These are phyloP conservation scores for Crotalaria pallida DNA, from an alignment of 306 rosid genomes.

Conservation along the genomic window DNA sequence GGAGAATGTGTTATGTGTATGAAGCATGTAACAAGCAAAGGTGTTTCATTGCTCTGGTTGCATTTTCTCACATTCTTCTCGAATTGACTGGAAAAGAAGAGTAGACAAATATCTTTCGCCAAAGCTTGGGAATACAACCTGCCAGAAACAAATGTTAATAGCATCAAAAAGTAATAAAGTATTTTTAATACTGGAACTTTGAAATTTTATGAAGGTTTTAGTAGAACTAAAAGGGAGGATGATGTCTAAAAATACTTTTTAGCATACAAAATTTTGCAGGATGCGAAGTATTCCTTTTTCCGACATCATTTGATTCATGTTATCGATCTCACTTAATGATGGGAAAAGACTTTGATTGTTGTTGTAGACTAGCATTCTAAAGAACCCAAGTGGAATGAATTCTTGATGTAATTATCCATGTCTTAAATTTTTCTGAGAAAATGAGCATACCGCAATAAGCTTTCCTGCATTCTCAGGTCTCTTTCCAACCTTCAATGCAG, in stretches of 20 bases:
- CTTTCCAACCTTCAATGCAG: constrained; percentile 85
- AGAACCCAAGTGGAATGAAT: too few species aligned
- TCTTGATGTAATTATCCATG: too few species aligned
- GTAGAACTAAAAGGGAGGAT: neutral
- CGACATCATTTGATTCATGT: too few species aligned
- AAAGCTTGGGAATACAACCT: constrained; percentile 87
- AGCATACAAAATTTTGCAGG: neutral
- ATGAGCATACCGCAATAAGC: constrained; percentile 66
- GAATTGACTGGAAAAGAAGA: constrained; percentile 75
- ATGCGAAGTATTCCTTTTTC: neutral
- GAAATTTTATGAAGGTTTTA: neutral
- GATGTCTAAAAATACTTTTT: neutral
- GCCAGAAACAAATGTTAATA: constrained; percentile 22
- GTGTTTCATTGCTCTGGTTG: constrained; percentile 71
- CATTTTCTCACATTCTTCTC: constrained; percentile 95
- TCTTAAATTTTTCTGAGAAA: neutral
- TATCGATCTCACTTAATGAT: too few species aligned
- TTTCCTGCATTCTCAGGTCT: constrained; percentile 95
- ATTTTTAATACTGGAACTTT: neutral
- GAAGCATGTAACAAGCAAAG: neutral
- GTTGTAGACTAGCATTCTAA: too few species aligned
- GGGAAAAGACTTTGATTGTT: too few species aligned
- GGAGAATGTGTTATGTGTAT: constrained; percentile 18
- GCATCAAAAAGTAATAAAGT: neutral
- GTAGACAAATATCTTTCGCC: constrained; percentile 88